These are phyloP conservation scores for Curvularia lunata DNA, from an alignment of 2,329 filamentous ascomycete genomes.

Conservation along the genomic window DNA sequence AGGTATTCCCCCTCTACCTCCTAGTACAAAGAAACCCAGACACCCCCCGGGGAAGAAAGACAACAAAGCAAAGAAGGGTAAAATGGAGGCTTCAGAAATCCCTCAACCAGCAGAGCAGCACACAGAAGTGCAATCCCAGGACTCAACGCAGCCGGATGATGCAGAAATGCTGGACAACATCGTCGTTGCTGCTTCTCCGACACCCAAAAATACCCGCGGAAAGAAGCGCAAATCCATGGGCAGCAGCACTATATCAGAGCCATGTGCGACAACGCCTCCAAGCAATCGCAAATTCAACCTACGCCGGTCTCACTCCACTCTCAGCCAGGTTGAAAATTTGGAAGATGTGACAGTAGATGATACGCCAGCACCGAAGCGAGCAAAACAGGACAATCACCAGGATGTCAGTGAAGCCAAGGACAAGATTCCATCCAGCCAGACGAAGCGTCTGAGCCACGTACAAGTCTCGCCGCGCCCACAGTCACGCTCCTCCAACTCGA, in stretches of 20 bases:
- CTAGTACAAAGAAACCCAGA: slow-evolving; percentile 35
- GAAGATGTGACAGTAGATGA: slow-evolving; percentile 32
- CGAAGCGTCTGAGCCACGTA: slow-evolving; percentile 37
- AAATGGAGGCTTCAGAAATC: slow-evolving; percentile 12
- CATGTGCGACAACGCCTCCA: slow-evolving; percentile 16
- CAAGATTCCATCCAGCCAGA: slow-evolving; percentile 14
- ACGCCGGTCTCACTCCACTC: slow-evolving; percentile 38
- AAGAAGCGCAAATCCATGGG: slow-evolving; percentile 33
- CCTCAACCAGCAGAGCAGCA: slow-evolving; percentile 13
- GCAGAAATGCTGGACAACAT: slow-evolving; percentile 51
- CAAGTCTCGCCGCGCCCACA: slow-evolving; percentile 30
- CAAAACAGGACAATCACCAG: slow-evolving; percentile 27
- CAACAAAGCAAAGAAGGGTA: slow-evolving; percentile 27
- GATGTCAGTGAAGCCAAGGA: slow-evolving; percentile 42
- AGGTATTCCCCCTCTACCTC: slow-evolving; percentile 27
- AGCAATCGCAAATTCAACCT: slow-evolving; percentile 33
- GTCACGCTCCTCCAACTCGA: slow-evolving; percentile 3
- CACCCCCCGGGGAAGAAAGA: slow-evolving; percentile 19
- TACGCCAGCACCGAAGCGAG: slow-evolving; percentile 40
- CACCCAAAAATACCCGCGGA: slow-evolving; percentile 2
- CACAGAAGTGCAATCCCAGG: background rate
- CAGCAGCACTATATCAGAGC: slow-evolving; percentile 1
- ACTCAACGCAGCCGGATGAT: slow-evolving; percentile 23
- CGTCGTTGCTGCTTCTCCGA: slow-evolving; percentile 43
- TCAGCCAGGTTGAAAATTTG: slow-evolving; percentile 38